Evolutionary conservation across 306 rosid genomes (phyloP), one percentile per base, ranked within the genome.

Genomic region (Rosa multiflora): DNA sequence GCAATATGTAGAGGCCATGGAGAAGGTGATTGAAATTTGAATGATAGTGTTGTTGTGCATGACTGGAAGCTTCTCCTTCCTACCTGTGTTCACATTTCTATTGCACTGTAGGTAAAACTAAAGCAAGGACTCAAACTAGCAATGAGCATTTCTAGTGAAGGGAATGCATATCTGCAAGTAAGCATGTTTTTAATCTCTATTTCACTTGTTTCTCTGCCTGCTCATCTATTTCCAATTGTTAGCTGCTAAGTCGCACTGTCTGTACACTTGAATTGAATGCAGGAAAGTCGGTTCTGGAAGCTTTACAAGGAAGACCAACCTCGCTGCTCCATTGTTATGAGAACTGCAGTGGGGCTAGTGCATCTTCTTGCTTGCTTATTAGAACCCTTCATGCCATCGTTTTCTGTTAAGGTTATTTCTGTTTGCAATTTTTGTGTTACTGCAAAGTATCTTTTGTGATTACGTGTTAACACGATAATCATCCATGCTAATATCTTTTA

Each of bases 321-420:
- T 76, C 89, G 88, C 53, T 92, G 99, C 67, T 63, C 89, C 52
- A 59, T 93, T 76, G 97, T 93, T 73, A 91, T 95, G 89, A 91
- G 90, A 85, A 95, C 99, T 59, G 89, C 99, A 39, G 87, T 87
- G 29, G 99, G 99, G 73, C 74, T 95, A 75, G 99, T 93, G 17
- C 86, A 90, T 90, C 77, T 95, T 83, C 94, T 95, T 63, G 96
- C 96, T 43, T 91, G 97, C 81, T 84, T 95, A 29, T 85, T 95
- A 76, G 98, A 95, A 76, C 99, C 99, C 32, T 95, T 87, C 85
- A 91, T 95, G 84, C 99, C 99, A 56, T 95, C 98, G 35, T 95
- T 95, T 84, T 85, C 94, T 46, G 44, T 62, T 39, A 93, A 92
- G 93, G 99, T 95, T 51, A 55, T 73, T 39, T 78, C n/a, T 56